Base-by-base conservation (phyloP, 2,329 filamentous ascomycete genomes). In the Cladophialophora bantiana region DNA sequence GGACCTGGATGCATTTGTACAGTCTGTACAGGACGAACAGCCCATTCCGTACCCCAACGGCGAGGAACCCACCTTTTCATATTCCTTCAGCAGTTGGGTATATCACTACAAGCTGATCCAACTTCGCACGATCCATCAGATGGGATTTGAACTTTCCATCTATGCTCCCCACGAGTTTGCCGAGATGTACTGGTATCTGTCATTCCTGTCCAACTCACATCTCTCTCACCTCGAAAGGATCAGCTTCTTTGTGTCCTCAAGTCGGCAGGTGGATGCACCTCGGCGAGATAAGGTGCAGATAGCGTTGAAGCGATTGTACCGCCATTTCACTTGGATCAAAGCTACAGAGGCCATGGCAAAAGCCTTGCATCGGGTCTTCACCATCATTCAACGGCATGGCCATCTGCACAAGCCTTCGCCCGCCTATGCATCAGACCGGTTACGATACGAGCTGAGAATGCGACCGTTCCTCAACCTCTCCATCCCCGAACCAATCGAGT, bases 131-230 rank as follows among this genome's bases (percentile, higher is more conserved):
- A 90, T 96, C 54, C 85, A 97, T 15, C 91, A 97, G 75, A 87
- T 97, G 36, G 95, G 96, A 12, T 98, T 99, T 77, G 95, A 99
- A 78, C 88, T 97, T 12, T 90, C 94, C 52, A 87, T 97, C 9
- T 98, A 98, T 78, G 89, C 94, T 61, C 85, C 88, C 0, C 90
- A 96, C 76, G 95, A 99, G 77, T 83, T 95, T 9, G 86, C 89
- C 0, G 89, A 88, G 31, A 96, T 97, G 91, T 98, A 98, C 78
- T 95, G 91, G 88, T 93, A 97, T 77, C 81, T 97, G 69, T 87
- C 91, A 72, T 87, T 92, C 80, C 81, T 96, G 66, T 83, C 90
- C 74, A 86, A 89, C 75, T 87, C 90, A 63, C 83, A 90, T 68
- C 79, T 88, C 54, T 84, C 88, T 75, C 88, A 97, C 73, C 80